Percentiles rank a stretch among this genome's conserved stretches.
These are phyloP conservation scores for Huntiella abstrusa DNA, from an alignment of 2,329 filamentous ascomycete species.

Conservation along the genomic window DNA sequence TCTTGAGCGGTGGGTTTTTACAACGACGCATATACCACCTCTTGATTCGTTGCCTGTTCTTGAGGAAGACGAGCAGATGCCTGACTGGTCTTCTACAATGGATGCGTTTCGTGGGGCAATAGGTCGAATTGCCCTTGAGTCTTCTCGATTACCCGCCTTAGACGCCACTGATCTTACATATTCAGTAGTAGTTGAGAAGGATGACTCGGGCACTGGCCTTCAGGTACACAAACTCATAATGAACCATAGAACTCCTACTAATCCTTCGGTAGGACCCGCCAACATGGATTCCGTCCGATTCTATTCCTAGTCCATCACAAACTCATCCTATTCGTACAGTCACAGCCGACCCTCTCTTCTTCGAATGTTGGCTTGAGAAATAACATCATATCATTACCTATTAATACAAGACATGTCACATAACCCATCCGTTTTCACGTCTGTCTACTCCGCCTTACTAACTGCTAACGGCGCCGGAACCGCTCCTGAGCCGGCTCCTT, in stretches of 20 bases:
- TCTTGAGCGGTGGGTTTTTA: conserved; percentile 10
- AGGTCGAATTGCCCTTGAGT: background rate
- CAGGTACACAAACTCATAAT: no score
- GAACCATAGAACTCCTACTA: no score
- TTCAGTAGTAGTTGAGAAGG: no score
- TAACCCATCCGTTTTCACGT: background rate
- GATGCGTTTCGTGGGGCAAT: background rate
- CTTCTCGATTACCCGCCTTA: conserved; percentile 5
- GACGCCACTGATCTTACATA: conserved; percentile 10
- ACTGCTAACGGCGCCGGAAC: background rate
- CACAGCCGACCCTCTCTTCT: conserved; percentile 38
- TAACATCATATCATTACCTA: conserved; percentile 8
- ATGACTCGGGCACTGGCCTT: no score
- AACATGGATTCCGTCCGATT: conserved; percentile 39
- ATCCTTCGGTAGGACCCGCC: conserved; percentile 30
- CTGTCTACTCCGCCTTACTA: background rate
- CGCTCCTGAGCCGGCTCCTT: background rate
- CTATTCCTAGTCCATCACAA: conserved; percentile 17
- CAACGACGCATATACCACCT: conserved; percentile 5
- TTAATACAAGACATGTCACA: conserved; percentile 6
- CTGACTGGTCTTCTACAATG: conserved; percentile 14
- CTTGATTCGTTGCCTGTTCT: conserved; percentile 5
- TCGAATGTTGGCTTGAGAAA: conserved; percentile 50
- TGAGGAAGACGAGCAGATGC: conserved; percentile 14
- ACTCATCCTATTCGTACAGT: conserved; percentile 29